Evolutionary conservation across 2,329 filamentous ascomycete genomes (phyloP).

Genomic region (Coccinonectria pachysandricola): DNA sequence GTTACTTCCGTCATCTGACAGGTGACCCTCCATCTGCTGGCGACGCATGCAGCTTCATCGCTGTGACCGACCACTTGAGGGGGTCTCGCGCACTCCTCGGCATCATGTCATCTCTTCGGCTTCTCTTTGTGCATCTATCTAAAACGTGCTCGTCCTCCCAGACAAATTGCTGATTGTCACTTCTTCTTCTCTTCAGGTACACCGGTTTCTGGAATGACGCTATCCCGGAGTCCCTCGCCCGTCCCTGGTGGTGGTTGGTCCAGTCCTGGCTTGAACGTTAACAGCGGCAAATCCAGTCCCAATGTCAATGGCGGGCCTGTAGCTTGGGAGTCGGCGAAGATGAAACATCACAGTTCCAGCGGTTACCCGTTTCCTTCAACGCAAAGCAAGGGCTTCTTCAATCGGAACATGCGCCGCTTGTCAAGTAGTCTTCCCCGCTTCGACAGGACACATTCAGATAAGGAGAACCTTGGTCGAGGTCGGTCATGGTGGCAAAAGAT

Average conservation of each 20-base stretch:
- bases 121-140: too few relatives aligned
- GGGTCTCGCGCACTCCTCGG: too few relatives aligned
- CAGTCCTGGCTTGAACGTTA: constrained; percentile 66
- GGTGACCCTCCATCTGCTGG: too few relatives aligned
- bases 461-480: constrained; percentile 62
- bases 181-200: constrained; percentile 40
- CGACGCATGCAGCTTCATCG: too few relatives aligned
- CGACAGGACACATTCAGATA: constrained; percentile 57
- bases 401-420: constrained; percentile 69
- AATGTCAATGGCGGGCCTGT: constrained; percentile 47
- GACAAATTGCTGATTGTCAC: constrained; percentile 18
- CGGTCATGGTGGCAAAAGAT: constrained; percentile 40
- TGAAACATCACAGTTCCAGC: constrained; percentile 61
- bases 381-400: constrained; percentile 79
- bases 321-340: constrained; percentile 76
- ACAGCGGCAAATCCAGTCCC: constrained; percentile 62
- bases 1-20: background rate
- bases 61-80: too few relatives aligned
- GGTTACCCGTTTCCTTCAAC: constrained; percentile 72
- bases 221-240: constrained; percentile 82
- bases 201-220: constrained; percentile 58
- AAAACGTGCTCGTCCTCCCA: constrained; percentile 7
- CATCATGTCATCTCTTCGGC: too few relatives aligned
- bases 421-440: constrained; percentile 72
- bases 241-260: constrained; percentile 79